phyloP scores from a whole-genome alignment of 768 basidiomycete species.

The Amanita polypyramis region DNA sequence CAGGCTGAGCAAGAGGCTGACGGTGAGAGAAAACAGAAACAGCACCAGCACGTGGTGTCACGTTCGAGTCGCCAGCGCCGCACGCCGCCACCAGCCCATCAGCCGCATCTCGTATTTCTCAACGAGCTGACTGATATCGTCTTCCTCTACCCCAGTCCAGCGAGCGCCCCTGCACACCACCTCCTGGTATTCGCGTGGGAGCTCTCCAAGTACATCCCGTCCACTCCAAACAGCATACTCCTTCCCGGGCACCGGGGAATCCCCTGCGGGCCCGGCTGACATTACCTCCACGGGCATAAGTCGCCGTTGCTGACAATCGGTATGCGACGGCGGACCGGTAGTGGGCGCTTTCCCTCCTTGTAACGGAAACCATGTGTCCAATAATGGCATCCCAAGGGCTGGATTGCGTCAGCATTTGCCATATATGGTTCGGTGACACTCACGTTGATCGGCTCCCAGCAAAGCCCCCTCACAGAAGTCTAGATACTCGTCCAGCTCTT shows the following conservation, averaged over 20 bases:
- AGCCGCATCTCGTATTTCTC: slow-evolving; percentile 61
- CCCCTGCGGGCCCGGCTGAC: not conserved
- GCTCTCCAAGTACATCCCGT: slow-evolving; percentile 53
- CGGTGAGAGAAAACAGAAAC: slow-evolving; percentile 6
- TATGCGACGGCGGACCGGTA: not conserved
- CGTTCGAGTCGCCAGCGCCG: slow-evolving; percentile 1
- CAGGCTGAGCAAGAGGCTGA: slow-evolving; percentile 6
- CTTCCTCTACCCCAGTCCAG: slow-evolving; percentile 45
- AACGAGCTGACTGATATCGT: slow-evolving; percentile 44
- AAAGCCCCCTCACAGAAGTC: slow-evolving; percentile 52
- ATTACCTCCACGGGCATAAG: not conserved
- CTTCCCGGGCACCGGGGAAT: slow-evolving; percentile 40
- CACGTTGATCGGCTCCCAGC: slow-evolving; percentile 21
- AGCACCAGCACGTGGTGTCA: slow-evolving; percentile 7
- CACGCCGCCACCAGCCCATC: slow-evolving; percentile 32
- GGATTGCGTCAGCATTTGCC: slow-evolving; percentile 1
- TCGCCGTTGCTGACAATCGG: not conserved
- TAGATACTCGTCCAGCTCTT: slow-evolving; percentile 53
- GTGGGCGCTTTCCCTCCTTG: not conserved
- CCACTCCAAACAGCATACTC: slow-evolving; percentile 53
- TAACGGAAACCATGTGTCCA: slow-evolving; percentile 34
- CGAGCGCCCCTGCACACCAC: slow-evolving; percentile 42
- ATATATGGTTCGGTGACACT: slow-evolving; percentile 12
- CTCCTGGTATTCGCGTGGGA: slow-evolving; percentile 38
- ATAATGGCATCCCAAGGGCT: slow-evolving; percentile 17